A percentile compares a stretch with the other conserved stretches of the same genome.
Conservation (phyloP, 148 eudicot species). For the Polygonum maritimum region DNA sequence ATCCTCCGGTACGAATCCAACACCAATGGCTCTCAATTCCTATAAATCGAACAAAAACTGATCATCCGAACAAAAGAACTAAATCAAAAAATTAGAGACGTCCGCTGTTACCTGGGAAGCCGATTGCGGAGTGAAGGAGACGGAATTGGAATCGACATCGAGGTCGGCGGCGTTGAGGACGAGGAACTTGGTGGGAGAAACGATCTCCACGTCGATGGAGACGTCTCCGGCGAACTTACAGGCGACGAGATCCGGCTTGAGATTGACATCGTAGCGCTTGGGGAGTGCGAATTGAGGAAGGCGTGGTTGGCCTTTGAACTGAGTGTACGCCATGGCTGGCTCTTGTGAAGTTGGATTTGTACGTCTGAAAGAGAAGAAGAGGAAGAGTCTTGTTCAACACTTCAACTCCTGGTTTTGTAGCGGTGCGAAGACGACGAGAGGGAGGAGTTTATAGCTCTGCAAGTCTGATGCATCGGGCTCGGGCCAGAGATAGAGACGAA, state of each 20-base stretch:
- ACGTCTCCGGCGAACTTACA: conserved; percentile 74
- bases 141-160: conserved; percentile 35
- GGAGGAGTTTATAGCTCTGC: neutral
- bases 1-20: conserved; percentile 56
- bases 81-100: neutral
- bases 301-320: conserved; percentile 64
- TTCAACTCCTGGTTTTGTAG: neutral
- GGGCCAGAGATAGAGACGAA: neutral
- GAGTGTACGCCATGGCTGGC: conserved; percentile 22
- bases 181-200: conserved; percentile 48
- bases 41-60: conserved; percentile 15
- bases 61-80: neutral
- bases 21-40: conserved; percentile 45
- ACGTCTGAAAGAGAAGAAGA: neutral
- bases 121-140: conserved; percentile 35
- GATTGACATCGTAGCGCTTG: conserved; percentile 57
- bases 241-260: conserved; percentile 63
- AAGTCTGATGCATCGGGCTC: neutral
- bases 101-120: conserved; percentile 32
- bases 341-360: neutral
- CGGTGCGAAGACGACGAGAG: neutral
- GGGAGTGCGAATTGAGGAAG: conserved; percentile 71
- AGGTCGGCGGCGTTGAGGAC: conserved; percentile 94
- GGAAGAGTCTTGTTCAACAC: neutral
- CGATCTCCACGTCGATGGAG: conserved; percentile 45